Evolutionary conservation across 2,329 filamentous ascomycete genomes (phyloP).

Genomic region (Trichoderma arundinaceum): DNA sequence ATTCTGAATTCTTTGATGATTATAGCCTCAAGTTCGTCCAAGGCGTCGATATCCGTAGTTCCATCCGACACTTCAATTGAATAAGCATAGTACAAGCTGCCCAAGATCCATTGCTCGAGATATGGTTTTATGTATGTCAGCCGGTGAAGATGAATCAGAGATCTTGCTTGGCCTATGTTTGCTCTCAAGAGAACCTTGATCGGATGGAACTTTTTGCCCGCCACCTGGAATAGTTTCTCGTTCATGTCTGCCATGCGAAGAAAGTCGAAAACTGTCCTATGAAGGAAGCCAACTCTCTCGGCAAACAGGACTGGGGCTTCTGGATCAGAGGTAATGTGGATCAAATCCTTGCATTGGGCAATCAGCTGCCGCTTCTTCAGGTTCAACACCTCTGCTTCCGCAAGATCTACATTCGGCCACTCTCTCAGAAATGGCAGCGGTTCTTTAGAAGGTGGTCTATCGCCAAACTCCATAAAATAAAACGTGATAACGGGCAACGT

Average conservation of each 20-base stretch:
- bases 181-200: constrained; percentile 8
- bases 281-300: constrained; percentile 16
- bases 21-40: constrained; percentile 19
- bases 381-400: background rate
- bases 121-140: constrained; percentile 13
- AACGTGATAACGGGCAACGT: constrained; percentile 21
- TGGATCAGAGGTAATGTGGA: background rate
- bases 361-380: constrained; percentile 13
- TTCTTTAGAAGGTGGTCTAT: background rate
- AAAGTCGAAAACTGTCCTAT: constrained; percentile 25
- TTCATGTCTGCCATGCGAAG: constrained; percentile 11
- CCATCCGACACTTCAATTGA: constrained; percentile 4
- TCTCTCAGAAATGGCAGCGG: constrained; percentile 8
- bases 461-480: constrained; percentile 13
- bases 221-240: background rate
- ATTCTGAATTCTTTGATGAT: background rate
- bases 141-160: constrained; percentile 16
- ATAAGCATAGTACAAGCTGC: constrained; percentile 23
- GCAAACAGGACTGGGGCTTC: constrained; percentile 11
- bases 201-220: constrained; percentile 12
- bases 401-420: background rate
- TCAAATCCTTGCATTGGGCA: constrained; percentile 22
- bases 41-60: background rate
- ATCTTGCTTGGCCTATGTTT: constrained; percentile 11
- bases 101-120: constrained; percentile 17